phyloP scores from a whole-genome alignment of 1,139 yeast genomes.

The Magnusiomyces ingens region DNA sequence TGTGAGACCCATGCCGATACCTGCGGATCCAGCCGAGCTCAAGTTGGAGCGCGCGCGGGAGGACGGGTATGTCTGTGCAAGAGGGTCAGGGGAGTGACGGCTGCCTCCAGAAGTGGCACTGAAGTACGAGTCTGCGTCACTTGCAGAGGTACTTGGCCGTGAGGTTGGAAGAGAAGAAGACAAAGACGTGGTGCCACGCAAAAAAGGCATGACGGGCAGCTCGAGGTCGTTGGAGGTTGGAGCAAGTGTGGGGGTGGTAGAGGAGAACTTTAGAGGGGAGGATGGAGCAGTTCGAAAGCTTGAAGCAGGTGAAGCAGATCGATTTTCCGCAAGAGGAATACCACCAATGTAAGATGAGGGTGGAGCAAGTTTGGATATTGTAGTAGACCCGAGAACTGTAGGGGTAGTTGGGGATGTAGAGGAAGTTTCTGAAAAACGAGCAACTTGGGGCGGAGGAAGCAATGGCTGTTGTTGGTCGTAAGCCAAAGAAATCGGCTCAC shows the following conservation, averaged over 20 bases:
- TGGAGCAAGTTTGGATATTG: too few relatives aligned
- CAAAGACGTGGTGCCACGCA: constrained; percentile 11
- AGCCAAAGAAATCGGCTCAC: too few relatives aligned
- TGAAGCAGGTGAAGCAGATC: not conserved
- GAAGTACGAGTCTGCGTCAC: too few relatives aligned
- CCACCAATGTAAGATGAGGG: too few relatives aligned
- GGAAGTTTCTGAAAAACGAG: too few relatives aligned
- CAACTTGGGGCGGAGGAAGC: too few relatives aligned
- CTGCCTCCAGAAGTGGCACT: constrained; percentile 1
- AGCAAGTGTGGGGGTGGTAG: not conserved
- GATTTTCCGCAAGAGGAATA: not conserved
- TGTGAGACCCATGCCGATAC: constrained; percentile 3
- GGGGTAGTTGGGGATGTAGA: too few relatives aligned
- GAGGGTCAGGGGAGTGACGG: not conserved
- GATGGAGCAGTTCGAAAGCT: constrained; percentile 8
- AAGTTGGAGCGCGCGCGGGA: not conserved
- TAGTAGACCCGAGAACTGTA: too few relatives aligned
- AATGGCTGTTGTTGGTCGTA: too few relatives aligned
- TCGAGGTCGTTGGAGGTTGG: not conserved
- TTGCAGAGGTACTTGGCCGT: not conserved
- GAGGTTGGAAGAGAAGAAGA: constrained; percentile 7
- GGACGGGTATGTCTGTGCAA: not conserved
- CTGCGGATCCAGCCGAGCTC: not conserved
- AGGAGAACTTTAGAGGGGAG: constrained; percentile 3
- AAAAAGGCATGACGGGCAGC: not conserved